Conservation (phyloP, 2,329 filamentous ascomycete species). For the Fusarium nelsonii region DNA sequence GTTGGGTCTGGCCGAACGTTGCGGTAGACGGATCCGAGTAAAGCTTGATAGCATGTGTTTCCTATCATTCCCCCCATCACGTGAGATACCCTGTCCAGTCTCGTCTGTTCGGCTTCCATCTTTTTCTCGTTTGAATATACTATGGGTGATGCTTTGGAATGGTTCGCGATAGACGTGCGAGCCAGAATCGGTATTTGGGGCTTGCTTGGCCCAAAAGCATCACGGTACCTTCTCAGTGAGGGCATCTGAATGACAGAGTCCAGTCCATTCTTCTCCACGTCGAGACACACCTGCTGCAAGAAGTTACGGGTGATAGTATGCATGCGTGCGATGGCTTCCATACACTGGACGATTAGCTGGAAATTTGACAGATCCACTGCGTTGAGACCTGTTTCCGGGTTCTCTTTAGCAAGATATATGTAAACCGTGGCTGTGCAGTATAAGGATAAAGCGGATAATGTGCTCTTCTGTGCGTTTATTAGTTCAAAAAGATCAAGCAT, state of each 20-base stretch:
- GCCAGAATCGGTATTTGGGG: constrained; percentile 63
- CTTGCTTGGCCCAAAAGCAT: constrained; percentile 47
- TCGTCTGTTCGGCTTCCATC: constrained; percentile 21
- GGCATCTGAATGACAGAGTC: constrained; percentile 54
- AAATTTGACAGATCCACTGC: constrained; percentile 64
- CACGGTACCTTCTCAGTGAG: constrained; percentile 51
- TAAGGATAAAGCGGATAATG: constrained; percentile 75
- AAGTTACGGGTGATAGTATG: constrained; percentile 86
- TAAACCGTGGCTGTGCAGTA: constrained; percentile 90
- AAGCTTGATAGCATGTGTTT: constrained; percentile 49
- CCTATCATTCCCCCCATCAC: constrained; percentile 21
- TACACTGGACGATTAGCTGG: constrained; percentile 81
- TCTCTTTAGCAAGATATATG: constrained; percentile 79
- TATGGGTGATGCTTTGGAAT: constrained; percentile 56
- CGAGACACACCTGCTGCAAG: constrained; percentile 85
- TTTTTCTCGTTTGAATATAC: constrained; percentile 40
- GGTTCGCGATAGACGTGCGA: constrained; percentile 58
- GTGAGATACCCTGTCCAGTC: constrained; percentile 6
- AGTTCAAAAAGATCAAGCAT: background rate
- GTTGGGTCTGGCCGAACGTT: constrained; percentile 46
- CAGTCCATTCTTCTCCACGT: constrained; percentile 72
- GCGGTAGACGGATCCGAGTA: constrained; percentile 52
- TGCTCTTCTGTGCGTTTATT: constrained; percentile 49
- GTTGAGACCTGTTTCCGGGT: constrained; percentile 70
- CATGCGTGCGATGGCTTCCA: constrained; percentile 79